Conservation (phyloP, 1,284 basidiomycete genomes). For the Paramarasmius palmivorus region DNA sequence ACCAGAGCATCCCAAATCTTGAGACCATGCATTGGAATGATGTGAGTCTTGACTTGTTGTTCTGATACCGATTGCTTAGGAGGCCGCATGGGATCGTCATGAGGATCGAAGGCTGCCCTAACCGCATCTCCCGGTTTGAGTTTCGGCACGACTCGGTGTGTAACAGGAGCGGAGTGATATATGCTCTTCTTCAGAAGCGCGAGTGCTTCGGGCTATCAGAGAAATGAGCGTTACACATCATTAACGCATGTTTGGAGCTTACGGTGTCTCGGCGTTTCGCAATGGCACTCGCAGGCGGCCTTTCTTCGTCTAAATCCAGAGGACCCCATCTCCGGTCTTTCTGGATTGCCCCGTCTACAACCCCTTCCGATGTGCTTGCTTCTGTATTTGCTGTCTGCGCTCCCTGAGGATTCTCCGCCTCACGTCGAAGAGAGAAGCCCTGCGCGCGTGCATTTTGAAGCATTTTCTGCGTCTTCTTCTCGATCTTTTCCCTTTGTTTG, state of each 20-base stretch:
- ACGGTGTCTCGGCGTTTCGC: slow-evolving; percentile 64
- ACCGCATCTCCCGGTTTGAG: slow-evolving; percentile 44
- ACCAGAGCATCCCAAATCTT: slow-evolving; percentile 55
- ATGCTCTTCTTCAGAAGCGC: slow-evolving; percentile 58
- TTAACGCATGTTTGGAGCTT: slow-evolving; percentile 18
- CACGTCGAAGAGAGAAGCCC: slow-evolving; percentile 37
- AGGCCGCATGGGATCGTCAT: slow-evolving; percentile 48
- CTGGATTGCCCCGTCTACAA: slow-evolving; percentile 33
- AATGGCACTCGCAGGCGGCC: slow-evolving; percentile 63
- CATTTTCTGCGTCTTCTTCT: slow-evolving; percentile 40
- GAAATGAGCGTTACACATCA: not conserved
- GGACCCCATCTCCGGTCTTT: slow-evolving; percentile 52
- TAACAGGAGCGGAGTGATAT: slow-evolving; percentile 55
- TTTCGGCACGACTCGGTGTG: slow-evolving; percentile 54
- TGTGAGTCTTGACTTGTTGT: slow-evolving; percentile 44
- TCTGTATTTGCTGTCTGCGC: slow-evolving; percentile 12
- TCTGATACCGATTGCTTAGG: slow-evolving; percentile 60
- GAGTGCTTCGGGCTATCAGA: slow-evolving; percentile 48
- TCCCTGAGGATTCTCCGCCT: slow-evolving; percentile 13
- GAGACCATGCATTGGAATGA: slow-evolving; percentile 52
- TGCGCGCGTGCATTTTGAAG: slow-evolving; percentile 47
- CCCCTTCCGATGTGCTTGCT: slow-evolving; percentile 15
- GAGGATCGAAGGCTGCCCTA: slow-evolving; percentile 49
- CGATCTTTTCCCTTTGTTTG: slow-evolving; percentile 38
- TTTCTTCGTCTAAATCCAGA: slow-evolving; percentile 57